Evolutionary conservation across 768 basidiomycete genomes (phyloP), one percentile per base, ranked within the genome.

Genomic region (Termitomyces sp.): DNA sequence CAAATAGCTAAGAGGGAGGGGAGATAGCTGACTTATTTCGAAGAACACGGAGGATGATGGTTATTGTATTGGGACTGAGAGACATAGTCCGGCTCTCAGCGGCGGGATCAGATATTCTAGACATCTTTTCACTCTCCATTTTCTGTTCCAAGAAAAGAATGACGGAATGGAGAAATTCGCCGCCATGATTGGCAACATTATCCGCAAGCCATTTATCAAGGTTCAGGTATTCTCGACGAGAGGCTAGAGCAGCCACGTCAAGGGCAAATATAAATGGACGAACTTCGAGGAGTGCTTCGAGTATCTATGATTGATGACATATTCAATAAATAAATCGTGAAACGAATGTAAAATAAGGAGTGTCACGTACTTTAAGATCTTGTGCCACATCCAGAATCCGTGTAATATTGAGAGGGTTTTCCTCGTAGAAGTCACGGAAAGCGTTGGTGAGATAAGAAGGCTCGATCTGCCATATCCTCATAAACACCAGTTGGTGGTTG

Each of bases 201-300:
- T 93, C 91, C 14, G 90, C 86, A 16, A 98, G 78, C 95, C 96
- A 99, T 72, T 96, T 95, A 73, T 97, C 95, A 44, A 99, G 78
- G 65, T 99, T 95, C 65, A 98, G 78, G 67, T 95, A 92, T 71
- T 98, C 96, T 63, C 94, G 79, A 41, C 94, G 87, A 35, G 92
- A 94, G 12, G 97, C 96, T 42, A 97, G 75, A 4, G 95, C 90
- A 23, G 97, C 97, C 50, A 98, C 88, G 69, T 99, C 97, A 43
- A 98, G 82, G 1, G 94, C 88, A 65, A 98, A 92, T 8, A 84
- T 83, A 63, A 94, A 93, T 2, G 94, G 92, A 5, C 89, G 86
- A 41, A 93, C 88, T 66, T 93, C 90, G 47, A 99, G 81, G 21
- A 99, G 78, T n/a, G 92, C 82, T 68, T 96, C 95, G 47, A 98